A percentile compares a stretch with the other conserved stretches of the same genome.
Conservation (phyloP, 148 eudicot species). For the Chenopodium album region DNA sequence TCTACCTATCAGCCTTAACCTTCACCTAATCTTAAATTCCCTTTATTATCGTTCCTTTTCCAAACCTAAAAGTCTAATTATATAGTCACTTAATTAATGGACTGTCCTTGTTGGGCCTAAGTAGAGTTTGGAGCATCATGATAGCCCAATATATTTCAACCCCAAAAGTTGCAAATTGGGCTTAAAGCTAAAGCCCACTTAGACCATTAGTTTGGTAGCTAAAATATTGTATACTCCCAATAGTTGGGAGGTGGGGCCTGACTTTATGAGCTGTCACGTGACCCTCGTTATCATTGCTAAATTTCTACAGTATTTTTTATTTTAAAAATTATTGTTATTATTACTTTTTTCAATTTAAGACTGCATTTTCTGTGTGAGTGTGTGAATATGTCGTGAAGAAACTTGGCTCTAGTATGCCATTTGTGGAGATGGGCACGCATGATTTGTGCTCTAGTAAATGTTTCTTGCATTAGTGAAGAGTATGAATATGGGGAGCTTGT, state of each 20-base stretch:
- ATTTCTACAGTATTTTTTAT: too few relatives aligned
- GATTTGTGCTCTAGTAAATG: background rate
- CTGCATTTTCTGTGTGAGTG: background rate
- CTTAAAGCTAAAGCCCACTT: background rate
- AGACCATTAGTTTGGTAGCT: background rate
- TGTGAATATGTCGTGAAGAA: background rate
- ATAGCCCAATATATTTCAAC: background rate
- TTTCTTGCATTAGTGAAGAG: background rate
- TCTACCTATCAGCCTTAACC: background rate
- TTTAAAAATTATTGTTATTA: too few relatives aligned
- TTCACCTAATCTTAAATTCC: too few relatives aligned
- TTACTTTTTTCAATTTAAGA: background rate
- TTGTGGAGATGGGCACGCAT: background rate
- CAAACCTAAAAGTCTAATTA: too few relatives aligned
- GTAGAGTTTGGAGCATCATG: too few relatives aligned
- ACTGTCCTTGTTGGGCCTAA: background rate
- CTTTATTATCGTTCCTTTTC: too few relatives aligned
- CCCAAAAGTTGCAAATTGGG: background rate
- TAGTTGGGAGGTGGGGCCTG: too few relatives aligned
- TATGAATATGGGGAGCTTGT: background rate
- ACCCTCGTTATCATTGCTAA: background rate
- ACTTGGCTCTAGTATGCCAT: background rate
- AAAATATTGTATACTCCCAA: too few relatives aligned
- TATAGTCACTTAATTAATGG: background rate
- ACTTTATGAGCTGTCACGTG: background rate